phyloP scores from a whole-genome alignment of 2,329 filamentous ascomycete genomes.

The Penicillium sp. region DNA sequence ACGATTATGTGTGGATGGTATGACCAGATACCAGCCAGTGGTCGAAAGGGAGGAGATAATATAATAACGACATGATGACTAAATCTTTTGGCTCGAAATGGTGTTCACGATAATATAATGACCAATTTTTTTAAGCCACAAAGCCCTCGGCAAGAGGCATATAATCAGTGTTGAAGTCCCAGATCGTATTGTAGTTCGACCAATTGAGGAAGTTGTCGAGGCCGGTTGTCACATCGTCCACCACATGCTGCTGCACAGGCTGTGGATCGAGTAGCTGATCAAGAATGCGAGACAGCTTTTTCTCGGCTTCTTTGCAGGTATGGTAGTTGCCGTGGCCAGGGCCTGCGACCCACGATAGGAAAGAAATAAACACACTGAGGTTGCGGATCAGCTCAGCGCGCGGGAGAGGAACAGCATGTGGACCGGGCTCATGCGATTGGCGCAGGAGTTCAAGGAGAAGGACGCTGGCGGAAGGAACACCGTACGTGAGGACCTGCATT shows the following conservation, averaged over 20 bases:
- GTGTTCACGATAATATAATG: not conserved
- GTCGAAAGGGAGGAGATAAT: not conserved
- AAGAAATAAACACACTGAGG: slow-evolving; percentile 34
- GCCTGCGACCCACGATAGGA: slow-evolving; percentile 33
- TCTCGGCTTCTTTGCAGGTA: slow-evolving; percentile 36
- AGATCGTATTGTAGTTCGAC: slow-evolving; percentile 32
- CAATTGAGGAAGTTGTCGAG: slow-evolving; percentile 35
- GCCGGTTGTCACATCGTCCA: slow-evolving; percentile 32
- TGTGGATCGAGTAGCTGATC: slow-evolving; percentile 37
- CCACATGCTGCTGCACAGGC: slow-evolving; percentile 28
- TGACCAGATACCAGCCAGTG: slow-evolving; percentile 14
- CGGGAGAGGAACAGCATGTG: slow-evolving; percentile 26
- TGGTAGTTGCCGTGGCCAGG: slow-evolving; percentile 37
- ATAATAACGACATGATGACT: slow-evolving; percentile 1
- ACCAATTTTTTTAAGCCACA: slow-evolving; percentile 9
- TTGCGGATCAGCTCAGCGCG: slow-evolving; percentile 36
- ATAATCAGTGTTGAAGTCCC: slow-evolving; percentile 34
- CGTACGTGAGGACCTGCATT: slow-evolving; percentile 32
- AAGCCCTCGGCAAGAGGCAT: slow-evolving; percentile 24
- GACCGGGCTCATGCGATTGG: slow-evolving; percentile 30
- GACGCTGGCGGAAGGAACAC: slow-evolving; percentile 34
- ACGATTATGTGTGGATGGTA: slow-evolving; percentile 41
- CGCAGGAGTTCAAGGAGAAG: slow-evolving; percentile 35
- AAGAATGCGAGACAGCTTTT: slow-evolving; percentile 36
- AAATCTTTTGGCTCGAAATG: not conserved